These are phyloP conservation scores for Pseudonitzschia multistriata DNA, from an alignment of 108 stramenopile species.

Conservation along the genomic window DNA sequence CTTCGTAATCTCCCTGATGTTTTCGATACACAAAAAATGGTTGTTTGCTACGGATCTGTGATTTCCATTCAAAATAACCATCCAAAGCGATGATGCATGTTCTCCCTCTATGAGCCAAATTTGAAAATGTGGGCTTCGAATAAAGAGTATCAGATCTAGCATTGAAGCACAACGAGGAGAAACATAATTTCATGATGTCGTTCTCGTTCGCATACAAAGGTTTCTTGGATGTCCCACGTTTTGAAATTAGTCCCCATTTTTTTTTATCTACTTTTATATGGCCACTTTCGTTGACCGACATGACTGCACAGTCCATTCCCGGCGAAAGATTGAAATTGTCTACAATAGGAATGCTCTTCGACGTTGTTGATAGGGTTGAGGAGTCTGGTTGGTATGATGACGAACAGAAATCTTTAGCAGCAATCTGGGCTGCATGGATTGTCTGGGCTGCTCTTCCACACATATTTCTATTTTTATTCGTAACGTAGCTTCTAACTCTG, in stretches of 20 bases:
- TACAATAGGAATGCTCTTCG: not conserved
- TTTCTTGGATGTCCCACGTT: conserved; percentile 43
- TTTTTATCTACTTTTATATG: conserved; percentile 35
- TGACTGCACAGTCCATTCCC: conserved; percentile 40
- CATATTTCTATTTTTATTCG: conserved; percentile 6
- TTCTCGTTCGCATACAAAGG: conserved; percentile 34
- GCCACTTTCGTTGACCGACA: conserved; percentile 34
- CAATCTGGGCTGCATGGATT: not conserved
- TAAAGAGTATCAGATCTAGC: conserved; percentile 77
- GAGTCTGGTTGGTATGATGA: not conserved
- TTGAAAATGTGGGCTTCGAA: conserved; percentile 62
- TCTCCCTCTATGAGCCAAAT: conserved; percentile 37
- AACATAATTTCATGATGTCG: conserved; percentile 50
- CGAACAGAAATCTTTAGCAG: not conserved
- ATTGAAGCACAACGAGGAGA: conserved; percentile 73
- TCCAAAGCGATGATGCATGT: conserved; percentile 75
- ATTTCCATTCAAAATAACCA: conserved; percentile 87
- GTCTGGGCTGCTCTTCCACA: conserved; percentile 42
- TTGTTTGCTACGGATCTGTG: conserved; percentile 62
- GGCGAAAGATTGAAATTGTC: conserved; percentile 62
- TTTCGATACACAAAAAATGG: conserved; percentile 67
- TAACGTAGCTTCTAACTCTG: no score
- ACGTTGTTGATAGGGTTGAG: not conserved
- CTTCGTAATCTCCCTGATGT: not conserved
- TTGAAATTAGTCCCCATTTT: conserved; percentile 76